Evolutionary conservation across 768 basidiomycete genomes (phyloP), one percentile per base, ranked within the genome.

Genomic region (Candolleomyces eurysporus): DNA sequence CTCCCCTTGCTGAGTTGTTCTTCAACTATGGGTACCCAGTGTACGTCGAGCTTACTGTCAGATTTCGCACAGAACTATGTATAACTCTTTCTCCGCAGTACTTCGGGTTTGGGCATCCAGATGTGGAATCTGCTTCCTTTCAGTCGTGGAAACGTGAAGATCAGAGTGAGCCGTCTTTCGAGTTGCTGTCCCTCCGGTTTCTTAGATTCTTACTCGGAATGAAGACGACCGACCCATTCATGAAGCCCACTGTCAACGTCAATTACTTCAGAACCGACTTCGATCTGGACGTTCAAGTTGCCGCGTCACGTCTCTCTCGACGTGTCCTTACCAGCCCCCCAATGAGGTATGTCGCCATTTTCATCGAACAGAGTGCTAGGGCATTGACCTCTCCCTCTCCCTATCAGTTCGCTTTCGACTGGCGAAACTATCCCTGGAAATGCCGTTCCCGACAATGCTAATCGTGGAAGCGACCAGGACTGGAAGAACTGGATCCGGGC

Each of bases 51-150:
- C 26, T 21, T 48, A 21, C 30, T 48, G 4, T 21, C 14, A 57
- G 58, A 39, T 48, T 11, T 48, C 39, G 14, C 22, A 36, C 55
- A 13, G 9, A 13, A 42, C 10, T 19, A 7, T 57, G 60, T 17
- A 32, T 40, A 31, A 5, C 30, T 55, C 39, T 60, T 39, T 19
- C 26, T 26, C 26, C 59, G 21, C 58, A 82, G 80, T 53, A 75
- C 70, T 9, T 61, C 84, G 16, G 83, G 83, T 9, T 61, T 84
- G 16, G 83, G 83, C 2, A 77, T 85, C 54, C 73, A 76, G 59
- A 75, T 79, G 71, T 86, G 84, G 84, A 77, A 78, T 57, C 75
- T 86, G 17, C 75, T 86, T 4, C 84, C 84, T 1, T 85, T 84
- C 72, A 80, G 80, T 68, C 71, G 84, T 26, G 84, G 84, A 7